Percentiles rank a stretch among this genome's conserved stretches.
These are phyloP conservation scores for Phialophora macrospora DNA, from an alignment of 2,329 filamentous ascomycete species.

Conservation along the genomic window DNA sequence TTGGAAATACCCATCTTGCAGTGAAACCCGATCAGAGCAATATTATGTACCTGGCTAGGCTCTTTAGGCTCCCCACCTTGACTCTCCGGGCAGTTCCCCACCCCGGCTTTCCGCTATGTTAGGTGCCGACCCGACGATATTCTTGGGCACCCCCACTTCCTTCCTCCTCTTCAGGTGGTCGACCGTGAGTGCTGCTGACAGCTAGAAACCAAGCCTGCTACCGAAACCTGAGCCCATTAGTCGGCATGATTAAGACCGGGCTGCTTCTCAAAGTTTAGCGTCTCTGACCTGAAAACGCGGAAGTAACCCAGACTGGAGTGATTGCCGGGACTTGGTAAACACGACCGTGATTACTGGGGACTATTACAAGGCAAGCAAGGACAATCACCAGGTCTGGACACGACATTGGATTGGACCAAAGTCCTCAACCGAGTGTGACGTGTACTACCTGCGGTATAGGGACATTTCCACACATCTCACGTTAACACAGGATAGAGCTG, in stretches of 20 bases:
- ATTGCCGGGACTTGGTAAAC: too few relatives aligned
- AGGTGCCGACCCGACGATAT: conserved; percentile 1
- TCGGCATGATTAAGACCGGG: background rate
- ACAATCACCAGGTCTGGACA: background rate
- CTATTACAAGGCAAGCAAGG: background rate
- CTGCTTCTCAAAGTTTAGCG: background rate
- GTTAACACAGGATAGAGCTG: background rate
- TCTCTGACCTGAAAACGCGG: background rate
- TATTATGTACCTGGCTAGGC: background rate
- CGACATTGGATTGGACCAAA: background rate
- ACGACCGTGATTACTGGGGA: background rate
- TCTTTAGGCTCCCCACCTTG: background rate
- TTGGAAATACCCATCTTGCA: background rate
- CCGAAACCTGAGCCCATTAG: background rate
- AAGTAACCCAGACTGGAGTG: background rate
- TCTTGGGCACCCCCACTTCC: background rate
- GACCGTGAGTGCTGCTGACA: background rate
- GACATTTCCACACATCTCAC: background rate
- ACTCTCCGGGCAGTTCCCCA: background rate
- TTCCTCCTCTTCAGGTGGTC: background rate
- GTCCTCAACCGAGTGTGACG: background rate
- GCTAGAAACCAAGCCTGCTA: background rate
- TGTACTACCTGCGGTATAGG: background rate
- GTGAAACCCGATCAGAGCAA: background rate
- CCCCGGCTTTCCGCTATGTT: conserved; percentile 8